Base-by-base conservation (phyloP, 2,329 filamentous ascomycete genomes). In the Biscogniauxia marginata region DNA sequence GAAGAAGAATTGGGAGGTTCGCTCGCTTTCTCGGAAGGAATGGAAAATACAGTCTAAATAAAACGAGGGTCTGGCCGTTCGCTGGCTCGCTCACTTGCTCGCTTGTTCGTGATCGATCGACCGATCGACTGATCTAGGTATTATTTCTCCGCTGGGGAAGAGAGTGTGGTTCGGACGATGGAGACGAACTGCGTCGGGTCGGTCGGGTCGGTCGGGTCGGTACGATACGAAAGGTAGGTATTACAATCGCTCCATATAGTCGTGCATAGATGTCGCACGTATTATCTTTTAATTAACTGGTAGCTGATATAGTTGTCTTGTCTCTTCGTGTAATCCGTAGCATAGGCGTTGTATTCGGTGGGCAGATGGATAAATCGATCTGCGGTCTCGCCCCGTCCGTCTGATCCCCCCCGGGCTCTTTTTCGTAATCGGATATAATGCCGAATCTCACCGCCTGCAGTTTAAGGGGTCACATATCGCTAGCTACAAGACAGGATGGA, bases 371-470 rank as follows among this genome's bases (percentile, higher is more conserved):
- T 11, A 30, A 30, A 30, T 3, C 2, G 25, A 30, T 30, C 25
- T 30, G 2, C 30, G 30, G 13, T 39, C 11, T 39, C 30, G 30
- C 30, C 8, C 23, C 30, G 48, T 20, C 48, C 48, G 22, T 55
- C 34, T 50, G 52, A 50, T 23, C 48, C 19, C 20, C 7, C 45
- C 45, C 18, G 45, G 20, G 45, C 45, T 46, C 45, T 46, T 50
- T 59, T 49, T 45, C 49, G 52, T 44, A 45, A 44, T 54, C 49
- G 50, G 53, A 30, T 52, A 53, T 65, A 66, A 57, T 68, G 67
- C 67, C 66, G 3, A 13, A 3, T 18, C 21, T 60, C 60, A 65
- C 66, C 67, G 66, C 66, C 56, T 60, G 45, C 46, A 46, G 30
- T 51, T 25, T 49, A n/a, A 25, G 43, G 52, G 25, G 46, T 48